Conservation (phyloP, 805 yeast genomes). For the Lachancea mirantina region DNA sequence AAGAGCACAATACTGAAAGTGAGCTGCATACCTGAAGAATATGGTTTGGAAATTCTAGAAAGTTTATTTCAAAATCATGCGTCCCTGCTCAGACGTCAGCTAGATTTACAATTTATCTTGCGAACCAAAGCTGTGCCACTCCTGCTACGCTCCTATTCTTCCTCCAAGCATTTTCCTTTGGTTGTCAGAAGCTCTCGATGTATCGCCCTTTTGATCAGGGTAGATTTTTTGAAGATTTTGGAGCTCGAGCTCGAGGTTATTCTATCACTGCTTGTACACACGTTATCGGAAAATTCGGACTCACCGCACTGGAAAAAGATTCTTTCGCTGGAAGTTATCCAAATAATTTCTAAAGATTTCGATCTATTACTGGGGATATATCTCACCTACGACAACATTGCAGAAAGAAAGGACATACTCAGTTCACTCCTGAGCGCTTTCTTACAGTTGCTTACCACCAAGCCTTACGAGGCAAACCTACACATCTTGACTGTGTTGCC, state of each 20-base stretch:
- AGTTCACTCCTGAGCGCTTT: constrained; percentile 45
- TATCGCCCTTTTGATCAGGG: constrained; percentile 49
- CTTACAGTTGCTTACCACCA: constrained; percentile 29
- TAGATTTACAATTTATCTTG: constrained; percentile 59
- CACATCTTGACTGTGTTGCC: constrained; percentile 31
- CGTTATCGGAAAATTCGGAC: constrained; percentile 50
- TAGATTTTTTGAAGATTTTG: constrained; percentile 52
- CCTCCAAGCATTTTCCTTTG: constrained; percentile 49
- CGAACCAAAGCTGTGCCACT: constrained; percentile 70
- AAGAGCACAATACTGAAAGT: constrained; percentile 48
- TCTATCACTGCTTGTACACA: constrained; percentile 64
- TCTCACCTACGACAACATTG: constrained; percentile 50
- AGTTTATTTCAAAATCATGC: constrained; percentile 63
- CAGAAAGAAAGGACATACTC: constrained; percentile 54
- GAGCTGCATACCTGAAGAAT: constrained; percentile 47
- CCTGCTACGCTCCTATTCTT: constrained; percentile 57
- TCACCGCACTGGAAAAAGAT: constrained; percentile 66
- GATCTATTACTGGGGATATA: constrained; percentile 46
- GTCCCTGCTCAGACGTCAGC: constrained; percentile 45
- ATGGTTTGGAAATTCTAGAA: constrained; percentile 80
- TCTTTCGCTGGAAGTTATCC: constrained; percentile 66
- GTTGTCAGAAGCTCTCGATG: constrained; percentile 72
- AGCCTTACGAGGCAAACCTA: constrained; percentile 28
- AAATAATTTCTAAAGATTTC: constrained; percentile 51
- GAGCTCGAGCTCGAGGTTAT: constrained; percentile 78